Conservation (phyloP, 148 eudicot genomes). For the Vaccinium macrocarpon region DNA sequence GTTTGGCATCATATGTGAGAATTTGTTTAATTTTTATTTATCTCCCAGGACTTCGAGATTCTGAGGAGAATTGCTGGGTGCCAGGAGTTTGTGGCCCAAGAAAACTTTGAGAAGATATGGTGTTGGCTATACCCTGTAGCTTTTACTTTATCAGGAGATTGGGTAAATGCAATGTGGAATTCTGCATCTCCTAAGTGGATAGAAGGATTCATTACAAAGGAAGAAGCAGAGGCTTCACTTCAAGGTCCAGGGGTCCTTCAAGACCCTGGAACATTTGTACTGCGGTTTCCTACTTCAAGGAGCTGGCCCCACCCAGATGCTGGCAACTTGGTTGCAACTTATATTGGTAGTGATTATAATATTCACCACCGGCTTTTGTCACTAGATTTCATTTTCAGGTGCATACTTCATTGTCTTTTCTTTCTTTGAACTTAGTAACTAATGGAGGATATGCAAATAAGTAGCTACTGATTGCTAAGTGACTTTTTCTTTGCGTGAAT, state of each 20-base stretch:
- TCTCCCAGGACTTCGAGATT: constrained; percentile 71
- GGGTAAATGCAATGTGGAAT: constrained; percentile 64
- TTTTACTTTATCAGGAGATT: constrained; percentile 55
- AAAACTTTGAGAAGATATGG: constrained; percentile 85
- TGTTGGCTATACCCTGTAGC: constrained; percentile 93
- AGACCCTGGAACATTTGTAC: constrained; percentile 85
- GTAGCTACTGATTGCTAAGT: not conserved
- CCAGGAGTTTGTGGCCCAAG: constrained; percentile 53
- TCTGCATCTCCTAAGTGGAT: constrained; percentile 70
- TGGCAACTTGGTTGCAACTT: constrained; percentile 82
- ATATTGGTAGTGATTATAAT: constrained; percentile 66
- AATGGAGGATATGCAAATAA: not conserved
- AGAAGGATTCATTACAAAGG: constrained; percentile 85
- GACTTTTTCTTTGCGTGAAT: not conserved
- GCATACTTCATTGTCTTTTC: constrained; percentile 6
- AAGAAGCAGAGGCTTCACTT: constrained; percentile 80
- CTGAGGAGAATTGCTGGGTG: constrained; percentile 70
- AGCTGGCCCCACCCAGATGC: constrained; percentile 99
- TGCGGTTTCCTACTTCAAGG: constrained; percentile 91
- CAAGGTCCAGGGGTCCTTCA: constrained; percentile 50
- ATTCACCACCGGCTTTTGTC: constrained; percentile 82
- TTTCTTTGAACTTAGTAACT: not conserved
- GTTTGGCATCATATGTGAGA: not conserved
- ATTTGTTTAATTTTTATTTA: not conserved
- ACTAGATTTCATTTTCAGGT: constrained; percentile 66